Conservation (phyloP, 2,329 filamentous ascomycete species). For the Xylaria sp. region DNA sequence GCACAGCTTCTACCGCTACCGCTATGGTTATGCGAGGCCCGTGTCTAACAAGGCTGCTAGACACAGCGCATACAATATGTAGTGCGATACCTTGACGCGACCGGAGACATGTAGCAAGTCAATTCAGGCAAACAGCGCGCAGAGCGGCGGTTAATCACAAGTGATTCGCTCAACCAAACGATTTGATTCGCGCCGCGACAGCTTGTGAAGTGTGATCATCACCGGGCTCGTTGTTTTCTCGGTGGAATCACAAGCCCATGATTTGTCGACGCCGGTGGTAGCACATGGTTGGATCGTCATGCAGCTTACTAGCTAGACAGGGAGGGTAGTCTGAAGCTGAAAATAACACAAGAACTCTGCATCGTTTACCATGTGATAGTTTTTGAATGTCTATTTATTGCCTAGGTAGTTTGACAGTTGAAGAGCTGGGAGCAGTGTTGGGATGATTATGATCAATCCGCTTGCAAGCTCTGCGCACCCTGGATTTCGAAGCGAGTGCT, state of each 20-base stretch:
- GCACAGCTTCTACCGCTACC: constrained; percentile 12
- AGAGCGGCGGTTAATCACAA: constrained; percentile 40
- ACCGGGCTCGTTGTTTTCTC: constrained; percentile 39
- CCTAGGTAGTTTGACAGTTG: constrained; percentile 3
- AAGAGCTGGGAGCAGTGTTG: constrained; percentile 9
- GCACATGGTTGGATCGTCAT: constrained; percentile 42
- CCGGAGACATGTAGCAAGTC: constrained; percentile 34
- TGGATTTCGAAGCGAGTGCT: constrained; percentile 41
- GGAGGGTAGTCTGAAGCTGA: constrained; percentile 34
- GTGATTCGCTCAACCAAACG: constrained; percentile 19
- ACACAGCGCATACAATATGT: constrained; percentile 1
- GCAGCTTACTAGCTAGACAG: constrained; percentile 32
- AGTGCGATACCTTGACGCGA: constrained; percentile 10
- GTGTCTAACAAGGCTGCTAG: constrained; percentile 13
- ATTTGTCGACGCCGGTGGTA: constrained; percentile 38
- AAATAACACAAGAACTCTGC: constrained; percentile 30
- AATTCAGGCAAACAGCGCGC: constrained; percentile 36
- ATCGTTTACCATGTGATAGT: constrained; percentile 30
- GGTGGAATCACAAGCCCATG: constrained; percentile 39
- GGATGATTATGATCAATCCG: constrained; percentile 24
- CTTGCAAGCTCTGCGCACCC: constrained; percentile 30
- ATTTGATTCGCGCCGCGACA: constrained; percentile 27
- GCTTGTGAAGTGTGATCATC: constrained; percentile 43
- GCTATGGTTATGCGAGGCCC: constrained; percentile 19
- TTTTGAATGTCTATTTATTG: constrained; percentile 20